phyloP scores from a whole-genome alignment of 129 eudicot species.

The Cynara cardunculus region DNA sequence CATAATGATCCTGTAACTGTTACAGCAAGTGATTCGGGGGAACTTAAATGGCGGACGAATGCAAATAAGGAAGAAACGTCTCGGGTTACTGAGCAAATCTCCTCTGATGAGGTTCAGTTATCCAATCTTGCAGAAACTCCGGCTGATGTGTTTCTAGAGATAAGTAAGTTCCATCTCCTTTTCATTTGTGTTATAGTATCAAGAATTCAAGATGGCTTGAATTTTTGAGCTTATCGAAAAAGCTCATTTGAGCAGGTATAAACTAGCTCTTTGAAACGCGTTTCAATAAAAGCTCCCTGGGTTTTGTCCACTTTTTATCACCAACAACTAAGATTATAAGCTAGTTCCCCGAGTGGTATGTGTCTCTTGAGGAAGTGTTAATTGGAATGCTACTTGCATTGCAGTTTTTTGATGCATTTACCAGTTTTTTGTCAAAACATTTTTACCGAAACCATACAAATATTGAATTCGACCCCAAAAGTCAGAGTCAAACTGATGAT shows the following conservation, averaged over 20 bases:
- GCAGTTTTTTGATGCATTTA: no score
- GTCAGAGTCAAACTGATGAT: background rate
- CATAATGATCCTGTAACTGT: constrained; percentile 13
- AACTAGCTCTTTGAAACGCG: background rate
- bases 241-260: background rate
- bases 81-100: constrained; percentile 28
- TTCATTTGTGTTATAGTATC: background rate
- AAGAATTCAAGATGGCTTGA: background rate
- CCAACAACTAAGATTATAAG: no score
- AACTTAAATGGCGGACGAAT: constrained; percentile 38
- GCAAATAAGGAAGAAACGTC: constrained; percentile 22
- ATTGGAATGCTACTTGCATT: no score
- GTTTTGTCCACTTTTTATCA: no score
- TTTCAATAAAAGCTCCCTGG: no score
- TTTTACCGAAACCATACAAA: no score
- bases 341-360: no score
- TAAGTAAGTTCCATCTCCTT: constrained; percentile 43
- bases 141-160: constrained; percentile 24
- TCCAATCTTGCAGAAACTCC: constrained; percentile 27
- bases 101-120: constrained; percentile 31
- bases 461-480: background rate
- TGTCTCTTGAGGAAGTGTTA: no score
- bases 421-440: no score
- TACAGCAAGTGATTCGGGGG: constrained; percentile 38
- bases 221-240: background rate